A percentile compares a stretch with the other conserved stretches of the same genome.
phyloP scores from a whole-genome alignment of 306 rosid species.

The Prunus kanzakura region DNA sequence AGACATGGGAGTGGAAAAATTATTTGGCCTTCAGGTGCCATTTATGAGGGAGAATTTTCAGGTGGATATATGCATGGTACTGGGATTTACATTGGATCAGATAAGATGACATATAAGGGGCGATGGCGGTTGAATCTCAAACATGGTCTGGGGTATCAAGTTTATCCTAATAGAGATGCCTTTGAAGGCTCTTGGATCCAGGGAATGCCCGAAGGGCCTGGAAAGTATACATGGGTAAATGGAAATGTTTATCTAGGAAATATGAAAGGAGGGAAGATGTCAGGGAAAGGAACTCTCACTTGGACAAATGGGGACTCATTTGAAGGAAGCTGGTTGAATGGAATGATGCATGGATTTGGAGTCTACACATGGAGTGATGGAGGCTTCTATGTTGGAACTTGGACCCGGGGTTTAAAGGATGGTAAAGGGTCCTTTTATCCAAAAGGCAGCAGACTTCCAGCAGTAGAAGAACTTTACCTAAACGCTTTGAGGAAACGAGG shows the following conservation, averaged over 20 bases:
- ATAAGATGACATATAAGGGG: constrained; percentile 69
- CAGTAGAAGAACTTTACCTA: constrained; percentile 86
- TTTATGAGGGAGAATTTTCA: constrained; percentile 84
- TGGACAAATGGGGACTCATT: constrained; percentile 86
- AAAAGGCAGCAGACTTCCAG: constrained; percentile 73
- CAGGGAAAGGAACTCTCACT: constrained; percentile 94
- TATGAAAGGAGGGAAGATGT: constrained; percentile 94
- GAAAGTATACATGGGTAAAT: constrained; percentile 86
- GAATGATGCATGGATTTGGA: constrained; percentile 95
- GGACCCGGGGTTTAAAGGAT: constrained; percentile 93
- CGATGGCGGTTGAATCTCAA: constrained; percentile 90
- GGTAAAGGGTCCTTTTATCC: constrained; percentile 97
- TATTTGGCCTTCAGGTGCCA: constrained; percentile 65
- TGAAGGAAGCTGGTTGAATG: constrained; percentile 96
- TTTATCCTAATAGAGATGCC: constrained; percentile 79
- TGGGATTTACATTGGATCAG: constrained; percentile 62
- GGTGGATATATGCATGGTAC: constrained; percentile 92
- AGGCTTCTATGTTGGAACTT: constrained; percentile 93
- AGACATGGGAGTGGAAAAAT: constrained; percentile 77
- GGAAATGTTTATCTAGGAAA: constrained; percentile 92
- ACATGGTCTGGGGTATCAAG: constrained; percentile 91
- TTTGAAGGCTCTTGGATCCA: constrained; percentile 99
- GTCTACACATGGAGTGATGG: constrained; percentile 93
- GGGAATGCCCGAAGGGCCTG: constrained; percentile 93
- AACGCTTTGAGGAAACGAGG: constrained; percentile 94